Evolutionary conservation across 139 green algal species (phyloP).

Genomic region (Picochlorum costavermella): DNA sequence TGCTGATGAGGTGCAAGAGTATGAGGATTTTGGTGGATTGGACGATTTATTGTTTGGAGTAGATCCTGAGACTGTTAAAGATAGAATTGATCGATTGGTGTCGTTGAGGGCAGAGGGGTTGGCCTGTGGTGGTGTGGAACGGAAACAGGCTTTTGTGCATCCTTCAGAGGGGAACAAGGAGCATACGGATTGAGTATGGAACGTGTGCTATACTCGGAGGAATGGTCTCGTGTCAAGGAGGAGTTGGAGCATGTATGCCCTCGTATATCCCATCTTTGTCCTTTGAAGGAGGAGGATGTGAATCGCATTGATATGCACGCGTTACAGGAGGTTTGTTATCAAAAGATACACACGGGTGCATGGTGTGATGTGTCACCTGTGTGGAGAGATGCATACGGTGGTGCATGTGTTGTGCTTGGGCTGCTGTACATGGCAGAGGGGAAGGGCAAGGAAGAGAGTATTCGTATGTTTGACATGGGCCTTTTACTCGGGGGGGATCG

Average conservation of each 20-base stretch:
- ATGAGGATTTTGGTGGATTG: constrained; percentile 38
- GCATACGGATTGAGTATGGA: background rate
- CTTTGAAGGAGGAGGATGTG: background rate
- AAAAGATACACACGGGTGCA: constrained; percentile 77
- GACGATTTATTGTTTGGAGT: constrained; percentile 3
- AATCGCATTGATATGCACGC: background rate
- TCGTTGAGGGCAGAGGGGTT: background rate
- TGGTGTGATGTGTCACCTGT: constrained; percentile 62
- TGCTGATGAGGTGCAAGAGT: constrained; percentile 24
- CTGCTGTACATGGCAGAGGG: background rate
- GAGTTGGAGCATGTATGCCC: background rate
- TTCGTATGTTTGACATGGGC: background rate
- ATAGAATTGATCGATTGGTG: too few relatives aligned
- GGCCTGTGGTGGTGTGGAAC: too few relatives aligned
- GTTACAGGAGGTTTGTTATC: constrained; percentile 38
- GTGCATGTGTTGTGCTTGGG: constrained; percentile 41
- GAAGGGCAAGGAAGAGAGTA: background rate
- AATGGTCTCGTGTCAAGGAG: background rate
- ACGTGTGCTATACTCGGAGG: background rate
- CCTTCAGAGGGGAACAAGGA: too few relatives aligned
- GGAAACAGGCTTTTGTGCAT: too few relatives aligned
- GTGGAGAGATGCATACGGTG: constrained; percentile 73
- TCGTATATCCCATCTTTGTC: background rate
- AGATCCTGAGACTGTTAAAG: background rate
- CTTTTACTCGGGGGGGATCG: background rate